Base-by-base conservation (phyloP, 305 asterid species). In the Rubia tinctorum region DNA sequence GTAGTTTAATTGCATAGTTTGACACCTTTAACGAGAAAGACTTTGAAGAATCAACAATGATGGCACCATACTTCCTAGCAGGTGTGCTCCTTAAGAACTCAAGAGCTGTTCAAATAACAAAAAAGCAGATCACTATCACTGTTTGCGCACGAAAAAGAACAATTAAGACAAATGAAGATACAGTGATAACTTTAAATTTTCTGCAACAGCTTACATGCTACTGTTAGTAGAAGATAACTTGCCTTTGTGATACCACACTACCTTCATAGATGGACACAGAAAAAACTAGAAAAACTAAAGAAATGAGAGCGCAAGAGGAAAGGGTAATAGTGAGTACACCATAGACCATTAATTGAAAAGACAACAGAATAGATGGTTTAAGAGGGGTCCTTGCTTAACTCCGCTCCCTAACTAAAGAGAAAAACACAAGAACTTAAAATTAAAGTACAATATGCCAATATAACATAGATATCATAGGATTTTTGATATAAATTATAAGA, bases 21-120 rank as follows among this genome's bases (percentile, higher is more conserved):
- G 58, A 43, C 22, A 20, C 47, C 60, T 15, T 12, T n/a, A n/a
- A n/a, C n/a, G n/a, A n/a, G n/a, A n/a, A n/a, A n/a, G n/a, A n/a
- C n/a, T n/a, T n/a, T 15, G 97, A 95, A 62, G 97, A 90, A 85
- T 95, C 99, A 80, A 95, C 98, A 80, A 95, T 88, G 71, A 95
- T 47, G 43, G 94, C 98, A 69, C 90, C 99, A 73, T 92, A 95
- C 82, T 86, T 92, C 69, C 96, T 96, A 79, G 75, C 86, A 68
- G 96, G 89, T 42, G 93, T 75, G 65, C 74, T 77, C 87, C 74
- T 77, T 53, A 95, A 77, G 87, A 88, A 92, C 51, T 92, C 97
- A 76, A 84, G 80, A 79, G 97, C 98, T 95, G 96, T 80, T 73
- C 76, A 78, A 74, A 78, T 68, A 34, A 65, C 43, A 23, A 69